These are phyloP conservation scores for Quercus ilex DNA, from an alignment of 306 rosid species.

Conservation along the genomic window DNA sequence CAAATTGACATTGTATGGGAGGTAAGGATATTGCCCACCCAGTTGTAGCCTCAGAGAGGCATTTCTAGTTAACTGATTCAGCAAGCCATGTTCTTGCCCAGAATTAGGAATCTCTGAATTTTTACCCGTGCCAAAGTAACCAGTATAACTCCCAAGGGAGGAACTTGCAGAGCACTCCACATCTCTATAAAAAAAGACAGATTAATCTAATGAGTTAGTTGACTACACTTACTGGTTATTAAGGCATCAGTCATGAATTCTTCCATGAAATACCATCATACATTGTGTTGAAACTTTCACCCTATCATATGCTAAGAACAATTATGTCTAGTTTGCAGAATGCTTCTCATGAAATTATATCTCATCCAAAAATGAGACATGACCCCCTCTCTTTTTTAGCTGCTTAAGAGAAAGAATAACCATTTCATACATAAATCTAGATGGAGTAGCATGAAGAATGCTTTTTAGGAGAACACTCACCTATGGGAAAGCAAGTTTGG, in stretches of 20 bases:
- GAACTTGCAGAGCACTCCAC: conserved; percentile 66
- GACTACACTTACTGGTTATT: neutral
- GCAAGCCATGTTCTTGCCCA: conserved; percentile 45
- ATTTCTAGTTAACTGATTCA: conserved; percentile 38
- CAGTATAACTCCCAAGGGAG: conserved; percentile 53
- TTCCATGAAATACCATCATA: neutral
- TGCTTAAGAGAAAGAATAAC: neutral
- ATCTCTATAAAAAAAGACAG: conserved; percentile 44
- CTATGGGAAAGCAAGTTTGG: conserved; percentile 59
- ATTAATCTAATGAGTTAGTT: conserved; percentile 5
- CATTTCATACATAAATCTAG: neutral
- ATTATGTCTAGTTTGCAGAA: neutral
- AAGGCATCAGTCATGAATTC: neutral
- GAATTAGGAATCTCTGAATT: conserved; percentile 42
- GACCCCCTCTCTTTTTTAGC: neutral
- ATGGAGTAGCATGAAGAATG: neutral
- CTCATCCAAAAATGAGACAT: neutral
- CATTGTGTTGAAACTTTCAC: neutral
- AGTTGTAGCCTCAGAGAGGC: conserved; percentile 53
- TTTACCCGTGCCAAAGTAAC: conserved; percentile 48
- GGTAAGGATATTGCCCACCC: conserved; percentile 59
- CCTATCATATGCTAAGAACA: neutral
- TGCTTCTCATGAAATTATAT: neutral
- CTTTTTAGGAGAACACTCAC: conserved; percentile 34
- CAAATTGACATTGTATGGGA: conserved; percentile 64